Conservation (phyloP, 2,329 filamentous ascomycete genomes). For the Ascosphaera apis region DNA sequence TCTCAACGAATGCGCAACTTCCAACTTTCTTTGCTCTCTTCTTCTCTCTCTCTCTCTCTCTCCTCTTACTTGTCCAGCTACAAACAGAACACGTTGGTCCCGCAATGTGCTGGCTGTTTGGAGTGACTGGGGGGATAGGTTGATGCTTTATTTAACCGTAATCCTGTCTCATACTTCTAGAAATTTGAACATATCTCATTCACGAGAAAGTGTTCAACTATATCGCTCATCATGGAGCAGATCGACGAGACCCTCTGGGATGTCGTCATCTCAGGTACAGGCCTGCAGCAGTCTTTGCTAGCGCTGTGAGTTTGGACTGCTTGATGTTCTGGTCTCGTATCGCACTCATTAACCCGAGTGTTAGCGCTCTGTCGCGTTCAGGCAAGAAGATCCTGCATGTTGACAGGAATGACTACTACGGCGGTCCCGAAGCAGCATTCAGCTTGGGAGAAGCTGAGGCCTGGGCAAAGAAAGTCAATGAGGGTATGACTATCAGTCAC, state of each 20-base stretch:
- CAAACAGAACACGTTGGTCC: no score
- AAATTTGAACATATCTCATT: no score
- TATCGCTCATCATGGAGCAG: constrained; percentile 38
- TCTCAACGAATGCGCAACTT: not conserved
- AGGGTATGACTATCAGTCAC: constrained; percentile 12
- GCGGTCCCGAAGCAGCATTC: constrained; percentile 63
- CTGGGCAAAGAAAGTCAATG: constrained; percentile 36
- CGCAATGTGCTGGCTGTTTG: no score
- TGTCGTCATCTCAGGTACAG: constrained; percentile 56
- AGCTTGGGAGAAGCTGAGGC: constrained; percentile 58
- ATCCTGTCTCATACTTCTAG: no score
- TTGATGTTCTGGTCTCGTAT: constrained; percentile 3
- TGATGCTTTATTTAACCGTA: no score
- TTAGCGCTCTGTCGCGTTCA: constrained; percentile 76
- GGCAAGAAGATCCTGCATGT: constrained; percentile 79
- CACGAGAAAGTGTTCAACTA: no score
- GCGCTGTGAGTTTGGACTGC: constrained; percentile 36
- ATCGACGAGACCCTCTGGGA: constrained; percentile 56
- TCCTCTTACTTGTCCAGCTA: not conserved
- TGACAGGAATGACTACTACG: constrained; percentile 74
- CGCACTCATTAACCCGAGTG: no score
- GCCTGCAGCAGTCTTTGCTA: constrained; percentile 55
- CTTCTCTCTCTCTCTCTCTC: not conserved
- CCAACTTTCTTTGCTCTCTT: not conserved
- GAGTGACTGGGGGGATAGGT: no score